Percentiles rank a stretch among this genome's conserved stretches.
These are phyloP conservation scores for Monilinia fructicola DNA, from an alignment of 2,329 filamentous ascomycete species.

Conservation along the genomic window DNA sequence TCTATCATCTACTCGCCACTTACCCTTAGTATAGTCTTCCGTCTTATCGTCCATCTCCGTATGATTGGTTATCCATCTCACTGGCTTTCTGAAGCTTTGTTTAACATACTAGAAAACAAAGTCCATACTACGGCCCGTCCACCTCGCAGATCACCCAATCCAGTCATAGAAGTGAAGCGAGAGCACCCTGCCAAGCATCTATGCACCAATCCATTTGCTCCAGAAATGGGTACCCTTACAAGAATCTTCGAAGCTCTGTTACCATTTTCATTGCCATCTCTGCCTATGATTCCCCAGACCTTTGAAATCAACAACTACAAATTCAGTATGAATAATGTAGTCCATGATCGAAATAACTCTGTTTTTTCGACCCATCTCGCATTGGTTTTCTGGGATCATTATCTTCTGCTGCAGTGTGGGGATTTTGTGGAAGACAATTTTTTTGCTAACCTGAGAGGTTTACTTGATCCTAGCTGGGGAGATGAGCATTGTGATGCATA, in stretches of 20 bases:
- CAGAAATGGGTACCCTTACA: conserved; percentile 24
- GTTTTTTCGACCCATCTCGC: not conserved
- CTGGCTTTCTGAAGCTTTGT: conserved; percentile 28
- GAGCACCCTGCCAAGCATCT: conserved; percentile 21
- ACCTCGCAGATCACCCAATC: conserved; percentile 11
- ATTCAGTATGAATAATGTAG: not conserved
- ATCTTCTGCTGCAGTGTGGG: not conserved
- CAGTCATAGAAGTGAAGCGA: not conserved
- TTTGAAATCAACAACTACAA: not conserved
- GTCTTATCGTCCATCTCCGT: conserved; percentile 23
- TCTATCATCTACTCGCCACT: conserved; percentile 21
- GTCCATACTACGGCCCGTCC: conserved; percentile 23
- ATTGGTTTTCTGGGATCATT: not conserved
- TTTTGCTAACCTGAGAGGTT: not conserved
- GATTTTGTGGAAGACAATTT: not conserved
- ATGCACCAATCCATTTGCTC: conserved; percentile 24
- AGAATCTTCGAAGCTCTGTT: conserved; percentile 27
- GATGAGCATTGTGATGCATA: not conserved
- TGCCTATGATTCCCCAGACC: not conserved
- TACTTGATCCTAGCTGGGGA: not conserved
- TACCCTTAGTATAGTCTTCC: conserved; percentile 24
- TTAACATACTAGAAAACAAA: conserved; percentile 25
- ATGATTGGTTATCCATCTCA: conserved; percentile 29
- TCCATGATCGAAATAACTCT: not conserved
- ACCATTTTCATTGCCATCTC: conserved; percentile 19